Conservation (phyloP, 192 early-diverging fungal species). For the Coemansia sp. region DNA sequence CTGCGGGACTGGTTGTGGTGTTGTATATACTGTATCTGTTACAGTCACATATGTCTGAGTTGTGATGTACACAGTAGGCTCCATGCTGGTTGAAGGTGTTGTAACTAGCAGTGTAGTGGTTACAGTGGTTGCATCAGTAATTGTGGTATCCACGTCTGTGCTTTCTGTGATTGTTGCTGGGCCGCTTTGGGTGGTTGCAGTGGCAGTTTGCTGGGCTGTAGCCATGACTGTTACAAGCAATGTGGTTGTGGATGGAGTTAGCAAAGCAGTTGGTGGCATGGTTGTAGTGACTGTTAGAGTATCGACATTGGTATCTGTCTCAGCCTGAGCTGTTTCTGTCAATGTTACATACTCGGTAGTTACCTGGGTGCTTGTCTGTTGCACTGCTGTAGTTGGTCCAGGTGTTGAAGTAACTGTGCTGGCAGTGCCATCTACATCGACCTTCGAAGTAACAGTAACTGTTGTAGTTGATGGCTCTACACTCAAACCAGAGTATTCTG, state of each 20-base stretch:
- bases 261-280: neutral
- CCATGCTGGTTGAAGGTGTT: neutral
- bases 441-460: neutral
- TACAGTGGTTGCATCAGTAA: neutral
- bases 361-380: neutral
- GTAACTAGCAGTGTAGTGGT: neutral
- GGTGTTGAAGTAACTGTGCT: neutral
- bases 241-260: neutral
- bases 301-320: neutral
- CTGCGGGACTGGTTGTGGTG: no score
- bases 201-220: neutral
- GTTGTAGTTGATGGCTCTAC: neutral
- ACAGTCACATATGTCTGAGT: neutral
- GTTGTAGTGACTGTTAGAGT: neutral
- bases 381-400: neutral
- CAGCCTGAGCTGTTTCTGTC: neutral
- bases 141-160: neutral
- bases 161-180: neutral
- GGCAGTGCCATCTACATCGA: neutral
- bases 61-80: neutral
- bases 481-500: neutral
- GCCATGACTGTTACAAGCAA: neutral
- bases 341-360: neutral
- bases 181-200: neutral
- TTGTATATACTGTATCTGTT: neutral